phyloP scores from a whole-genome alignment of 2,329 filamentous ascomycete species.

The Plenodomus biglobosus region DNA sequence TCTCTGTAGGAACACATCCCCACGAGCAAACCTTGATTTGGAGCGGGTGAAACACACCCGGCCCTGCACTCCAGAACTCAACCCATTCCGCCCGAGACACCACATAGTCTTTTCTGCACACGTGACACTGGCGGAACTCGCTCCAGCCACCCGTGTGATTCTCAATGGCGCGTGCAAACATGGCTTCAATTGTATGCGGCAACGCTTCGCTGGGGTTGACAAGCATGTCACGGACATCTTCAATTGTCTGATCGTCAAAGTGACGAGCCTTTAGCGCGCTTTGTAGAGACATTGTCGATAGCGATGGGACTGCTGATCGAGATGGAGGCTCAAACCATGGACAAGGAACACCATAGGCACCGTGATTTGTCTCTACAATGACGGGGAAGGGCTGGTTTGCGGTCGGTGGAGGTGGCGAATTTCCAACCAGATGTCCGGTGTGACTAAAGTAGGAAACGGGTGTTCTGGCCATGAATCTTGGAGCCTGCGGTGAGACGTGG shows the following conservation, averaged over 20 bases:
- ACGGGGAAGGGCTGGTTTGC: conserved; percentile 9
- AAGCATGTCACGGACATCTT: conserved; percentile 8
- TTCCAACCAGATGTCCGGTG: conserved; percentile 13
- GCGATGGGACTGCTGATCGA: conserved; percentile 12
- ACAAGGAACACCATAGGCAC: conserved; percentile 19
- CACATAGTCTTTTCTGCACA: conserved; percentile 32
- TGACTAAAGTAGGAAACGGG: conserved; percentile 27
- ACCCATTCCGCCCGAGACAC: conserved; percentile 36
- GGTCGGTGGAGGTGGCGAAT: conserved; percentile 12
- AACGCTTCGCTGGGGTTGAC: conserved; percentile 1
- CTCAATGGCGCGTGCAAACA: conserved; percentile 17
- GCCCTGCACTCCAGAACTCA: conserved; percentile 28
- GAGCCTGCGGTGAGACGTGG: background rate
- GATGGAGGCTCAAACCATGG: conserved; percentile 21
- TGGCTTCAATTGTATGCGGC: conserved; percentile 9
- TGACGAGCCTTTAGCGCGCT: conserved; percentile 12
- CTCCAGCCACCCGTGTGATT: conserved; percentile 18
- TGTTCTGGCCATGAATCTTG: conserved; percentile 21
- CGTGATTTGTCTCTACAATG: conserved; percentile 22
- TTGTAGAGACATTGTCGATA: conserved; percentile 18
- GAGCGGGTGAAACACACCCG: conserved; percentile 19
- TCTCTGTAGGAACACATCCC: conserved; percentile 31
- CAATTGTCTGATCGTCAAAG: conserved; percentile 2
- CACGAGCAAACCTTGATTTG: conserved; percentile 36
- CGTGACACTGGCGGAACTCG: conserved; percentile 27